These are phyloP conservation scores for Amanita subjunquillea DNA, from an alignment of 768 basidiomycete genomes.

Conservation along the genomic window DNA sequence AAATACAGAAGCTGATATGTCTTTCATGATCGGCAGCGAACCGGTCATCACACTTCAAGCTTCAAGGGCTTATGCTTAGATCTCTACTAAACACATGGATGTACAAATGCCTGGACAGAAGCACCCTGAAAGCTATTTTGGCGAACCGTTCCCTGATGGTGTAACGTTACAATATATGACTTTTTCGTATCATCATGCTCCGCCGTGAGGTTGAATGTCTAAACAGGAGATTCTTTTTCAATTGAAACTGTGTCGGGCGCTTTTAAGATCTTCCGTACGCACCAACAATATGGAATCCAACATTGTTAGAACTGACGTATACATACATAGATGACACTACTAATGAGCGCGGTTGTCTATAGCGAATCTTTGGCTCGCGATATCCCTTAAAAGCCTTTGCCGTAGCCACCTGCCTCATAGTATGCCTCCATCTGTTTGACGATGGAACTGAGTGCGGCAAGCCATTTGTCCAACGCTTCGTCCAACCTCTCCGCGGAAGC, in stretches of 20 bases:
- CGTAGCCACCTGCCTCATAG: conserved; percentile 51
- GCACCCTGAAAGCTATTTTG: neutral
- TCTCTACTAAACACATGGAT: neutral
- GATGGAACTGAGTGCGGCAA: conserved; percentile 48
- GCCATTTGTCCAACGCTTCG: conserved; percentile 55
- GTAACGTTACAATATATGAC: neutral
- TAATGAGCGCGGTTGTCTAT: neutral
- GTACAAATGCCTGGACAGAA: neutral
- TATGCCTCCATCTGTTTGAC: conserved; percentile 45
- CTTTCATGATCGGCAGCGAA: neutral
- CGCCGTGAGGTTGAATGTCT: neutral
- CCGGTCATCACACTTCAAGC: neutral
- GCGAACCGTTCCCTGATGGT: neutral
- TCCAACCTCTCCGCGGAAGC: conserved; percentile 39
- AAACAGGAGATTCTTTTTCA: neutral
- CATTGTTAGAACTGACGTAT: neutral
- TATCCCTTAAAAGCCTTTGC: conserved; percentile 31
- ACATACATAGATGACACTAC: neutral
- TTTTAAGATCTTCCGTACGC: neutral
- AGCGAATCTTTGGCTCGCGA: neutral
- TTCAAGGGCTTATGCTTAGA: neutral
- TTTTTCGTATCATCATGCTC: neutral
- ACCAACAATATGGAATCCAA: neutral
- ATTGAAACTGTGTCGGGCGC: neutral
- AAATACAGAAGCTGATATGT: neutral